A percentile compares a stretch with the other conserved stretches of the same genome.
Evolutionary conservation across 2,329 filamentous ascomycete genomes (phyloP).

Genomic region (Pyrenochaeta sp.): DNA sequence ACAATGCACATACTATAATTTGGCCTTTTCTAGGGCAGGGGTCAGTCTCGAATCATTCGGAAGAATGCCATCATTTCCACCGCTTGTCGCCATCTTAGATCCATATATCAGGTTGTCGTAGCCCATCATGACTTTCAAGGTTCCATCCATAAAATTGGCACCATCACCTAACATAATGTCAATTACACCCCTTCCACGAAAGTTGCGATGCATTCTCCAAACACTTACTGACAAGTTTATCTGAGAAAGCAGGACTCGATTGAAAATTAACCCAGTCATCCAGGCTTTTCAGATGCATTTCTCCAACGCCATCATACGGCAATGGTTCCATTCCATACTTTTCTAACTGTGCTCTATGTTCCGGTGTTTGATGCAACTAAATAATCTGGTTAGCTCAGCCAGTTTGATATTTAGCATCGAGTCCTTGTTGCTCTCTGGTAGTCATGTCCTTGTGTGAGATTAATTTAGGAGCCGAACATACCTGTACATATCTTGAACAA

Average conservation of each 20-base stretch:
- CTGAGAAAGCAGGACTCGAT: conserved; percentile 10
- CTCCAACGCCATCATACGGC: conserved; percentile 18
- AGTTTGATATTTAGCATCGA: too few species aligned
- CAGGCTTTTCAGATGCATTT: conserved; percentile 24
- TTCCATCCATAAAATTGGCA: conserved; percentile 18
- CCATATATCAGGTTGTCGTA: conserved; percentile 18
- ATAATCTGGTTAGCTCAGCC: too few species aligned
- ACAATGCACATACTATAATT: conserved; percentile 1
- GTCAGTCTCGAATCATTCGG: conserved; percentile 8
- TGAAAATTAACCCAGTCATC: conserved; percentile 21
- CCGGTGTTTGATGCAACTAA: conserved; percentile 11
- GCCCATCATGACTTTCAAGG: conserved; percentile 11
- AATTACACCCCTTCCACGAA: not conserved
- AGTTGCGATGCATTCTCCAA: too few species aligned
- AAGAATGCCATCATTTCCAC: conserved; percentile 16
- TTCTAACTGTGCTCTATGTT: conserved; percentile 11
- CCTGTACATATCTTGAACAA: conserved; percentile 18
- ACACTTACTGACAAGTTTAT: conserved; percentile 16
- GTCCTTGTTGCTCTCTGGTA: too few species aligned
- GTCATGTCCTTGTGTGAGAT: too few species aligned
- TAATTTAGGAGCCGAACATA: too few species aligned
- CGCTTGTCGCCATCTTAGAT: conserved; percentile 11
- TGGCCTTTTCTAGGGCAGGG: conserved; percentile 18
- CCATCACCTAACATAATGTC: conserved; percentile 11
- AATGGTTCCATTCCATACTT: conserved; percentile 17